Evolutionary conservation across 106 monocot species (phyloP), one percentile per base, ranked within the genome.

Genomic region (Platanthera zijinensis): DNA sequence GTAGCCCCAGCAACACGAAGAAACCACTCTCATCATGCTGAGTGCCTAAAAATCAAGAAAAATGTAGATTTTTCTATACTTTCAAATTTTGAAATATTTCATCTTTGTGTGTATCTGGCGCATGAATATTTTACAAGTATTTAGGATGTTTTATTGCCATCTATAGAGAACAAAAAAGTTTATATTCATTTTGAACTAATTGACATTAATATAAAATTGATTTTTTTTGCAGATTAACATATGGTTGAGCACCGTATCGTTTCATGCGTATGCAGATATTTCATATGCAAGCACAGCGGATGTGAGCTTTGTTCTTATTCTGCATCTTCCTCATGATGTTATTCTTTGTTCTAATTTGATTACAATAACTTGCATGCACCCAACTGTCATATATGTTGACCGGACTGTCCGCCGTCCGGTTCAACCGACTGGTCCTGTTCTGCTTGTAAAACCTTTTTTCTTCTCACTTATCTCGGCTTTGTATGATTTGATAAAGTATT

Each of bases 251-350:
- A 77, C 19, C n/a, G 64, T 85, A 52, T 94, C 97, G 49, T 99
- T 99, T 80, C 83, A 84, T 75, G 97, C 88, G 66, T 92, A 85
- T 84, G 91, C 86, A 73, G 97, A 99, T 50, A 84, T 94, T 75
- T 79, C 82, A 59, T 94, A 78, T 80, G 80, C 88, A 47, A 75
- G 82, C 63, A 82, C 81, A 85, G 64, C 9, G 17, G 85, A 92
- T 86, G 97, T 94, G 82, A 92, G 97, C 87, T 75, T 72, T 46
- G 19, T 10, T 25, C 1, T 72, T 39, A 39, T 8, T 11, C 10
- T 72, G 4, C 11, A 21, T 72, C 5, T 72, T 72, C 51, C 61
- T 72, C 8, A 51, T 70, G 39, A 67, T 30, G 4, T 48, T 4
- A 46, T 48, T 70, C 15, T 70, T 70, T 48, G 12, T 0, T 8